Conservation (phyloP, 1,284 basidiomycete genomes). For the Coniophora puteana region DNA sequence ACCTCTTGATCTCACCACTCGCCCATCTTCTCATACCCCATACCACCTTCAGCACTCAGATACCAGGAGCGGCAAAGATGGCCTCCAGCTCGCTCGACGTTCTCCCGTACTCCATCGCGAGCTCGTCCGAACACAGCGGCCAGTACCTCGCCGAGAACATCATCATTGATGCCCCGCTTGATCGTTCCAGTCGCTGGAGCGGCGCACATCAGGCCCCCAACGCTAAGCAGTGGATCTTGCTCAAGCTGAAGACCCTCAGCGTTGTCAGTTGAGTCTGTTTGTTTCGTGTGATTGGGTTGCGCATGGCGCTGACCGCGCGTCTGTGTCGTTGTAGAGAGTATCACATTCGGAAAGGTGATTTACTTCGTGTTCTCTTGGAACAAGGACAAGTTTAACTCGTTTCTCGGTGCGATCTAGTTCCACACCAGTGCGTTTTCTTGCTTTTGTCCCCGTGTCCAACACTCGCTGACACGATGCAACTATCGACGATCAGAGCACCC, state of each 20-base stretch:
- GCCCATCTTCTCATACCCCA: too few relatives aligned
- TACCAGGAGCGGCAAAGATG: too few relatives aligned
- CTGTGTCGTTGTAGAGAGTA: slow-evolving; percentile 42
- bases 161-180: slow-evolving; percentile 54
- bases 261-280: slow-evolving; percentile 61
- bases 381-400: slow-evolving; percentile 1
- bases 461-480: slow-evolving; percentile 2
- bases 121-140: slow-evolving; percentile 66
- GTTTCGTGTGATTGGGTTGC: neutral
- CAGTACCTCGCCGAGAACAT: slow-evolving; percentile 68
- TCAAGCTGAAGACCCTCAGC: slow-evolving; percentile 52
- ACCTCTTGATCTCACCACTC: too few relatives aligned
- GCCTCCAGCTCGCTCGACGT: too few relatives aligned
- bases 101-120: slow-evolving; percentile 50
- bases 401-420: too few relatives aligned
- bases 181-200: slow-evolving; percentile 72
- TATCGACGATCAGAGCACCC: slow-evolving; percentile 52
- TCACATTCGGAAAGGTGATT: slow-evolving; percentile 75
- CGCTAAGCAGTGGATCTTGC: slow-evolving; percentile 66
- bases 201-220: slow-evolving; percentile 52
- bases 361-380: neutral
- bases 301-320: slow-evolving; percentile 7
- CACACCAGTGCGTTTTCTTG: slow-evolving; percentile 43
- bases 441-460: slow-evolving; percentile 1
- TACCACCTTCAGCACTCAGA: too few relatives aligned